Evolutionary conservation across 441 rosid genomes (phyloP), one percentile per base, ranked within the genome.

Genomic region (Bocquillonia castaneifolia): DNA sequence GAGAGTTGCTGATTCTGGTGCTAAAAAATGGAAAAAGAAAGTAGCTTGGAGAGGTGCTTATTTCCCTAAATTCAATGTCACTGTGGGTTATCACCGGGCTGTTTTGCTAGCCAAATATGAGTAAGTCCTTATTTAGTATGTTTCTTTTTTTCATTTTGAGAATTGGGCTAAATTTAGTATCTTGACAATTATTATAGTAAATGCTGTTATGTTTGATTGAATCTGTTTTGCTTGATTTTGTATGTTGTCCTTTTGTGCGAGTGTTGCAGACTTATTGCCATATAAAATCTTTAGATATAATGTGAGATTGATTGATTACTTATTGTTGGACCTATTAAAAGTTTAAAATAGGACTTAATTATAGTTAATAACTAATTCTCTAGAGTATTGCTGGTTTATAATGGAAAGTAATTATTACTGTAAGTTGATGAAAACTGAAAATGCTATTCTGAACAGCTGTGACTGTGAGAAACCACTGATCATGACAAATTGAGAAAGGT

Each of bases 11-110:
- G 97, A 94, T 76, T 34, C 44, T 23, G 79, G 81, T 60, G 92
- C 92, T 56, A 83, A 76, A 59, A 92, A 86, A 74, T 92, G 99
- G 96, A 94, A 92, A 74, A 88, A 72, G 84, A 94, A 83, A 50
- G 89, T 89, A 17, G 98, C 99, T 75, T 94, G 98, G 99, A 85
- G 96, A 70, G 99, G 98, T 23, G 95, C 83, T 80, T 87, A 81
- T 66, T 92, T 92, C 66, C 99, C 98, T 4, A 80, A 78, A 44
- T 92, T 75, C 39, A 92, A 88, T 69, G 96, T 90, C 71, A 90
- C 94, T 1, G 94, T 92, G 31, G 96, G 88, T 1, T 94, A 92
- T 83, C 99, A 94, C 74, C 77, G 98, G 15, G 90, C 96, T 2
- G 99, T 92, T 67, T 83, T 94, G 83, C 82, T 92, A 45, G 86